Percentiles rank a stretch among this genome's conserved stretches.
These are phyloP conservation scores for Talaromyces stipitatus DNA, from an alignment of 495 filamentous ascomycete genomes.

Conservation along the genomic window DNA sequence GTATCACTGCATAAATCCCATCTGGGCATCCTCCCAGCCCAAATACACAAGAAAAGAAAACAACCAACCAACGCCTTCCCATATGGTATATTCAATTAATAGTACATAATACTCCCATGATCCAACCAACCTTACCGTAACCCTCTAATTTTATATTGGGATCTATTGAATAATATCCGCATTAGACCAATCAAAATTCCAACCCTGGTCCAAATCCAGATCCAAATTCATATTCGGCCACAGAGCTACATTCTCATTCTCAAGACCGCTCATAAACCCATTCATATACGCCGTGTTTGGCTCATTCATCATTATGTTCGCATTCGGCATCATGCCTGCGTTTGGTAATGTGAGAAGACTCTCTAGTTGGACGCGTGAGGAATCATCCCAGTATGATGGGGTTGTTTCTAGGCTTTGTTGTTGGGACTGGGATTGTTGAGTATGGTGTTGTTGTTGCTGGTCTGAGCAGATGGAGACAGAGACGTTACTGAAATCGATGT, in stretches of 20 bases:
- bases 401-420: background rate
- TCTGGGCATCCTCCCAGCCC: too few species aligned
- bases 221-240: conserved; percentile 22
- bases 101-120: background rate
- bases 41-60: background rate
- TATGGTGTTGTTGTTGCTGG: background rate
- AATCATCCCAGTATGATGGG: conserved; percentile 6
- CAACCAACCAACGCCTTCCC: background rate
- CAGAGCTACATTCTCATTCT: conserved; percentile 11
- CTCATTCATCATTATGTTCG: conserved; percentile 3
- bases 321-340: conserved; percentile 8
- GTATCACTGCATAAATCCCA: too few species aligned
- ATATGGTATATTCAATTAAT: background rate
- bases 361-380: conserved; percentile 13
- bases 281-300: conserved; percentile 14
- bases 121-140: background rate
- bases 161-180: background rate
- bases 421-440: background rate
- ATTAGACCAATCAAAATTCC: conserved; percentile 29
- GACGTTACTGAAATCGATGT: background rate
- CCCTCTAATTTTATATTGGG: background rate
- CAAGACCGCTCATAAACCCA: background rate
- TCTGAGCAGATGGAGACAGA: background rate
- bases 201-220: conserved; percentile 31
- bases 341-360: conserved; percentile 8